Conservation (phyloP, 2,329 filamentous ascomycete species). For the Mollisiaceae sp. region DNA sequence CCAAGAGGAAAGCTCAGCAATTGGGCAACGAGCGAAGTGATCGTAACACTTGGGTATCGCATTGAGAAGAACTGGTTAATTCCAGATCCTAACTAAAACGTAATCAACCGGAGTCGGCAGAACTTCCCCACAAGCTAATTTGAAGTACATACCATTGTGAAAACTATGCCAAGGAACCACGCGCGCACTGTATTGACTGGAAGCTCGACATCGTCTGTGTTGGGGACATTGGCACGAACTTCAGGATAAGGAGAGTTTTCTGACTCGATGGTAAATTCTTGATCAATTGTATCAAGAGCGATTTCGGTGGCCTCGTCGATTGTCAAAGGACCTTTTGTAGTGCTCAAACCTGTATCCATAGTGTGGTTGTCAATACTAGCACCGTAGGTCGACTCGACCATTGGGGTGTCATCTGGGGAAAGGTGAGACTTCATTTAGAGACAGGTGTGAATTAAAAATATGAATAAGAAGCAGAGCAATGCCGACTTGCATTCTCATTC, state of each 20-base stretch:
- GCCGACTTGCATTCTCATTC: not conserved
- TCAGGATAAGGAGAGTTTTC: slow-evolving; percentile 7
- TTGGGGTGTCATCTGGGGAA: not conserved
- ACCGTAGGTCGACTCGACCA: not conserved
- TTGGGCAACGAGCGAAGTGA: slow-evolving; percentile 33
- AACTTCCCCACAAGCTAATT: not conserved
- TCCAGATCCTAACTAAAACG: slow-evolving; percentile 29
- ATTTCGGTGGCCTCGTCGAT: slow-evolving; percentile 17
- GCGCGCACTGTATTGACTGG: not conserved
- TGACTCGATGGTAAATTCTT: slow-evolving; percentile 18
- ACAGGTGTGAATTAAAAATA: not conserved
- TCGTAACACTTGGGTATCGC: slow-evolving; percentile 41
- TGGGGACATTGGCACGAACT: slow-evolving; percentile 6
- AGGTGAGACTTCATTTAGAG: slow-evolving; percentile 16
- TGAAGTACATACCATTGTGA: not conserved
- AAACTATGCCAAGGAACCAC: not conserved
- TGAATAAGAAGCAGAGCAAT: not conserved
- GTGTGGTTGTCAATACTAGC: not conserved
- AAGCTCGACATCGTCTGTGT: slow-evolving; percentile 6
- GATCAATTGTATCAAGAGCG: slow-evolving; percentile 20
- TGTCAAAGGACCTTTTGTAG: slow-evolving; percentile 1
- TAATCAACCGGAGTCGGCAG: not conserved
- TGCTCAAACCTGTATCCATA: not conserved
- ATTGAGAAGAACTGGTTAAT: slow-evolving; percentile 39
- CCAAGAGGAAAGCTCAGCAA: slow-evolving; percentile 33